Percentiles rank a stretch among this genome's conserved stretches.
Evolutionary conservation across 2,329 filamentous ascomycete species (phyloP).

Genomic region (Verticillium klebahnii): DNA sequence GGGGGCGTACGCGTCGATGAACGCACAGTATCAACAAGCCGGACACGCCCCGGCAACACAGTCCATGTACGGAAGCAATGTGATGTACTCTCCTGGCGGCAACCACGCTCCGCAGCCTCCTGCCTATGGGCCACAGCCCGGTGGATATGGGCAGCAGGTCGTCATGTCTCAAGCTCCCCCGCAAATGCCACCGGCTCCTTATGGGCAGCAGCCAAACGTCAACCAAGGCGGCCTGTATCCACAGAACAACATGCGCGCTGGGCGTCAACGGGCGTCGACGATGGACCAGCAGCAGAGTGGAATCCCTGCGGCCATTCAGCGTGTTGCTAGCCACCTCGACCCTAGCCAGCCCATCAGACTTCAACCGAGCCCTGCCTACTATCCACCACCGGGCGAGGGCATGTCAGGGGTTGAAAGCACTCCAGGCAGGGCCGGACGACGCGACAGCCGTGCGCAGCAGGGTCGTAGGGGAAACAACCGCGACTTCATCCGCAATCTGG

Average conservation of each 20-base stretch:
- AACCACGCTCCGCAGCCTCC: conserved; percentile 62
- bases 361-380: conserved; percentile 95
- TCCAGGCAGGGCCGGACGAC: conserved; percentile 56
- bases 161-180: conserved; percentile 62
- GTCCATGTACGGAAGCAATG: conserved; percentile 77
- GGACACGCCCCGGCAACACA: conserved; percentile 42
- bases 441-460: conserved; percentile 68
- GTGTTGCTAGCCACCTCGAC: conserved; percentile 93
- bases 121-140: conserved; percentile 70
- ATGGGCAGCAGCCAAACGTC: conserved; percentile 37
- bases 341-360: conserved; percentile 89
- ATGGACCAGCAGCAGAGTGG: conserved; percentile 94
- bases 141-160: conserved; percentile 70
- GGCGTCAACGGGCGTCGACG: conserved; percentile 85
- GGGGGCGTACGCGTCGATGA: conserved; percentile 53
- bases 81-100: conserved; percentile 66
- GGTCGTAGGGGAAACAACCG: conserved; percentile 63
- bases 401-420: conserved; percentile 61
- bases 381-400: conserved; percentile 85
- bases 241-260: conserved; percentile 62
- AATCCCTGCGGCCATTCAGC: conserved; percentile 86
- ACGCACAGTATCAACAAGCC: conserved; percentile 41
- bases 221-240: conserved; percentile 54
- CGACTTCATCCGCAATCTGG: conserved; percentile 91
- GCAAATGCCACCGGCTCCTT: conserved; percentile 63